Evolutionary conservation across 2,329 filamentous ascomycete species (phyloP).

Genomic region (Neopestalotiopsis sp.): DNA sequence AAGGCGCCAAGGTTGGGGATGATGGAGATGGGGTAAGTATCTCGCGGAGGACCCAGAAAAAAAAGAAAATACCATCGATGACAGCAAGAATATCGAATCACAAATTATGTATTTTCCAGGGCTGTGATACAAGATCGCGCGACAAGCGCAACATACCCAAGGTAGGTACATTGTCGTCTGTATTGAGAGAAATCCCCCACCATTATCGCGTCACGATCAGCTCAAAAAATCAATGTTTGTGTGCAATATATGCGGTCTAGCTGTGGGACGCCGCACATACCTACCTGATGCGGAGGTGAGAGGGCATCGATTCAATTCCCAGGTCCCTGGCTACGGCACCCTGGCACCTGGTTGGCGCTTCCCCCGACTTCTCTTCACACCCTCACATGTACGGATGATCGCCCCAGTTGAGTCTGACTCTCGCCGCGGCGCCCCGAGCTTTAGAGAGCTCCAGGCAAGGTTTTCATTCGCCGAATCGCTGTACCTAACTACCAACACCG

Average conservation of each 20-base stretch:
- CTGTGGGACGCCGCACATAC: neutral
- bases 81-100: too few relatives aligned
- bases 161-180: too few relatives aligned
- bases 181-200: too few relatives aligned
- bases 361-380: neutral
- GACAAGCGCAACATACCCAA: too few relatives aligned
- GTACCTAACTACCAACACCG: neutral
- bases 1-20: neutral
- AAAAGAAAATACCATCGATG: neutral
- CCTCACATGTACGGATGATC: neutral
- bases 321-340: neutral
- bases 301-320: neutral
- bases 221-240: neutral
- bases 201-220: too few relatives aligned
- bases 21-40: neutral
- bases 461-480: neutral
- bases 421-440: neutral
- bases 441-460: neutral
- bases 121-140: too few relatives aligned
- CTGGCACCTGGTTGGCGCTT: neutral
- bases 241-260: neutral
- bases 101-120: too few relatives aligned
- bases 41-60: neutral
- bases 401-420: slow-evolving; percentile 1
- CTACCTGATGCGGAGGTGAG: neutral